These are phyloP conservation scores for Dendrobium huoshanense DNA, from an alignment of 106 monocot species.

Conservation along the genomic window DNA sequence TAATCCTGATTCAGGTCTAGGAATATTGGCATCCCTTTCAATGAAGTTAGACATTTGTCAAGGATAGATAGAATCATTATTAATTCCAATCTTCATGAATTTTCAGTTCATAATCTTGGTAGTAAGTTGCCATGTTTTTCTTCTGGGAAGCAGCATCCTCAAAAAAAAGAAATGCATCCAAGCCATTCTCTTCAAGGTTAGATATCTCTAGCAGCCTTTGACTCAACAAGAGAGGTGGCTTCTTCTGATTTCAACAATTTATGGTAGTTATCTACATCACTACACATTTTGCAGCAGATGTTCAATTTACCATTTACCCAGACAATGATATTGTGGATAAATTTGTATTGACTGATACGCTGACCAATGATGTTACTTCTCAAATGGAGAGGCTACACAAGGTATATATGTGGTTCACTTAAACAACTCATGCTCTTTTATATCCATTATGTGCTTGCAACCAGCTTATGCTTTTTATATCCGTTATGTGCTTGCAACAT, in stretches of 20 bases:
- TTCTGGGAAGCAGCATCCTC: conserved; percentile 30
- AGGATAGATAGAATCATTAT: not conserved
- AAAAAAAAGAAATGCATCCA: conserved; percentile 52
- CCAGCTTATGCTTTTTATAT: not conserved
- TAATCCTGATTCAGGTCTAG: not conserved
- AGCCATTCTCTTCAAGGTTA: conserved; percentile 58
- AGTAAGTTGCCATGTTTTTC: conserved; percentile 29
- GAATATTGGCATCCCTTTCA: not conserved
- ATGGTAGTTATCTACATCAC: conserved; percentile 35
- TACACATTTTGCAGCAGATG: conserved; percentile 33
- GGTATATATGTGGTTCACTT: conserved; percentile 25
- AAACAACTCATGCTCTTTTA: not conserved
- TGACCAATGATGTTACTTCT: conserved; percentile 52
- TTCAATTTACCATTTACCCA: conserved; percentile 32
- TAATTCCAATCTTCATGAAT: conserved; percentile 47
- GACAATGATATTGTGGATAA: conserved; percentile 43
- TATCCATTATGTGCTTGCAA: not conserved
- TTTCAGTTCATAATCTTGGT: conserved; percentile 35
- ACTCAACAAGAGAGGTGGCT: conserved; percentile 38
- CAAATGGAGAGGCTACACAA: conserved; percentile 70
- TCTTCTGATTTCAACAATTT: conserved; percentile 42
- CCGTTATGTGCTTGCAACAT: not conserved
- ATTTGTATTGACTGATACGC: conserved; percentile 53
- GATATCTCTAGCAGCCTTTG: conserved; percentile 21
- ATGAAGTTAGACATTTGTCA: not conserved